Conservation (phyloP, 768 basidiomycete species). For the Mycena vitilis region DNA sequence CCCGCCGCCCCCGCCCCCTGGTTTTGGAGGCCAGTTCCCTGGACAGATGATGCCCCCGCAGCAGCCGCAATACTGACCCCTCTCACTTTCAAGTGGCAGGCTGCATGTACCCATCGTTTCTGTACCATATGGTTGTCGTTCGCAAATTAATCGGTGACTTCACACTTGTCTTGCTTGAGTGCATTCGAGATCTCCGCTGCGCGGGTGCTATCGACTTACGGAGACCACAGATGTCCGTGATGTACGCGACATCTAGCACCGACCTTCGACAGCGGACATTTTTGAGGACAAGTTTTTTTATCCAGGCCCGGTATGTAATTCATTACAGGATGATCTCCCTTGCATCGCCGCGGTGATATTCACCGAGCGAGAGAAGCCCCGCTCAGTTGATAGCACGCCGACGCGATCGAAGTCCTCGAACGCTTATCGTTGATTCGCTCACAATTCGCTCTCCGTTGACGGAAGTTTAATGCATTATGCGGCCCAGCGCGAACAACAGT, state of each 20-base stretch:
- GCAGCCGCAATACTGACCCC: constrained; percentile 50
- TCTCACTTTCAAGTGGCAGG: constrained; percentile 22
- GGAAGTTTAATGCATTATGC: no score
- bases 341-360: constrained; percentile 28
- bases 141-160: constrained; percentile 25
- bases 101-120: constrained; percentile 24
- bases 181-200: not conserved
- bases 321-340: constrained; percentile 12
- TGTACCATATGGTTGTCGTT: constrained; percentile 32
- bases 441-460: no score
- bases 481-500: no score
- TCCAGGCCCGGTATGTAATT: not conserved
- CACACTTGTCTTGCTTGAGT: not conserved
- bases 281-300: constrained; percentile 1
- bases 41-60: constrained; percentile 58
- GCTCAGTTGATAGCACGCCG: not conserved
- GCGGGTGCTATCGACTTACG: constrained; percentile 3
- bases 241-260: not conserved
- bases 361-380: not conserved
- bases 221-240: constrained; percentile 12
- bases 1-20: constrained; percentile 70
- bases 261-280: constrained; percentile 11
- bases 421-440: not conserved
- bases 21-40: constrained; percentile 65
- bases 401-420: not conserved